These are phyloP conservation scores for Scedosporium apiospermum DNA, from an alignment of 2,329 filamentous ascomycete species.

Conservation along the genomic window DNA sequence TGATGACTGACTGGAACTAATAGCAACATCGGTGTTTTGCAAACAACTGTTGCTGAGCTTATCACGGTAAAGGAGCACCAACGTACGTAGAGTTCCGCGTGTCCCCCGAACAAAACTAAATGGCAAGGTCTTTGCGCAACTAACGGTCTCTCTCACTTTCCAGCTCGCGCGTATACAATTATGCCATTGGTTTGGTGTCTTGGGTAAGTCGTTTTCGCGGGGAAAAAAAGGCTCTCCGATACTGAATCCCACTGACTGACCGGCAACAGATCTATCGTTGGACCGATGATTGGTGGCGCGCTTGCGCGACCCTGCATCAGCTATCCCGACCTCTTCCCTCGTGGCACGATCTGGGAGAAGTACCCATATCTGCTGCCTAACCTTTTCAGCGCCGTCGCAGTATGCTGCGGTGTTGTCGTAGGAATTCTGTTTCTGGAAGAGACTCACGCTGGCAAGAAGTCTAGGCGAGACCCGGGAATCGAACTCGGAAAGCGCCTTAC, in stretches of 20 bases:
- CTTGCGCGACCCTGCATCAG: slow-evolving; percentile 78
- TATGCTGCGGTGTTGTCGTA: slow-evolving; percentile 64
- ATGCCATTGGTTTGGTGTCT: slow-evolving; percentile 99
- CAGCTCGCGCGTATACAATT: slow-evolving; percentile 86
- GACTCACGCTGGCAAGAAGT: slow-evolving; percentile 77
- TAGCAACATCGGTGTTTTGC: slow-evolving; percentile 87
- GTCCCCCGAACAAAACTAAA: too few species aligned
- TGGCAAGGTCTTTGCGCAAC: slow-evolving; percentile 11
- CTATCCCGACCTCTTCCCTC: slow-evolving; percentile 65
- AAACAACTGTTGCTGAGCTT: slow-evolving; percentile 90
- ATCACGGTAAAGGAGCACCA: slow-evolving; percentile 91
- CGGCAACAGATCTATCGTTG: slow-evolving; percentile 67
- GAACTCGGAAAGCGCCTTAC: slow-evolving; percentile 67
- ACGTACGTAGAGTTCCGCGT: slow-evolving; percentile 41
- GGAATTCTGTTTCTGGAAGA: slow-evolving; percentile 88
- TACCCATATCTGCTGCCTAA: slow-evolving; percentile 92
- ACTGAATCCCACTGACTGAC: slow-evolving; percentile 14
- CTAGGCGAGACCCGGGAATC: slow-evolving; percentile 63
- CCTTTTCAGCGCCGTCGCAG: slow-evolving; percentile 74
- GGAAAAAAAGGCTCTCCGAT: not conserved
- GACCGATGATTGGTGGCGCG: slow-evolving; percentile 82
- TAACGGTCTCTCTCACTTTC: slow-evolving; percentile 2
- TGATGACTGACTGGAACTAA: slow-evolving; percentile 11
- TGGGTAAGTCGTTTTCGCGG: slow-evolving; percentile 45
- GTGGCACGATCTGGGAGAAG: slow-evolving; percentile 68